Conservation (phyloP, 306 rosid genomes). For the Dicorynia guianensis region DNA sequence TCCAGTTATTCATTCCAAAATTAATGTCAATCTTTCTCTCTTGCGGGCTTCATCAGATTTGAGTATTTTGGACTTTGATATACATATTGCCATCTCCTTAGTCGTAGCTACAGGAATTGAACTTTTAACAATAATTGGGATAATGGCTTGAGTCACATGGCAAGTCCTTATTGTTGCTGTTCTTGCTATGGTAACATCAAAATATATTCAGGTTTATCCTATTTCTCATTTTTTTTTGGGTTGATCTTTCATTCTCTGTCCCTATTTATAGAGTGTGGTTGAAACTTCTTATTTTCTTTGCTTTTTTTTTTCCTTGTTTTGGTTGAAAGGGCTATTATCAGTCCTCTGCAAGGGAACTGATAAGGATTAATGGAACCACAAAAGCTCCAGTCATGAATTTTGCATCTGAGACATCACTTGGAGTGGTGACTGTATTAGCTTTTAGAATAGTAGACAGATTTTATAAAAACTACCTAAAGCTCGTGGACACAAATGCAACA, state of each 20-base stretch:
- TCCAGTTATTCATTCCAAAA: background rate
- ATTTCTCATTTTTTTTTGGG: background rate
- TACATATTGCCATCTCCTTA: constrained; percentile 62
- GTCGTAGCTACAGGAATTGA: constrained; percentile 46
- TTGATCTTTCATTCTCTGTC: constrained; percentile 3
- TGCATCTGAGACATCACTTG: constrained; percentile 82
- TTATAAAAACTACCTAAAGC: constrained; percentile 59
- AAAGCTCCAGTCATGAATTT: constrained; percentile 87
- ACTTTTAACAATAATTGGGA: constrained; percentile 42
- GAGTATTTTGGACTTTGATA: constrained; percentile 77
- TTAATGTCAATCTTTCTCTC: background rate
- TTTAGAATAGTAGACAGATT: constrained; percentile 62
- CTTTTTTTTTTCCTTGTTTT: background rate
- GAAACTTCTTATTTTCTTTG: background rate
- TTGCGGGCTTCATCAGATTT: constrained; percentile 87
- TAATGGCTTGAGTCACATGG: constrained; percentile 83
- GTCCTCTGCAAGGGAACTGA: constrained; percentile 75
- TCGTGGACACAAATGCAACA: constrained; percentile 72
- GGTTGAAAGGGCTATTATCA: constrained; percentile 65
- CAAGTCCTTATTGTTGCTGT: constrained; percentile 73
- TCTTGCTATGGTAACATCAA: constrained; percentile 59
- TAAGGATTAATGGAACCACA: constrained; percentile 87
- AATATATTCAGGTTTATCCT: constrained; percentile 58
- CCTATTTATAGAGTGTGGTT: background rate
- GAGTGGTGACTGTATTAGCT: constrained; percentile 80